These are phyloP conservation scores for Allium fistulosum DNA, from an alignment of 106 monocot species.

Conservation along the genomic window DNA sequence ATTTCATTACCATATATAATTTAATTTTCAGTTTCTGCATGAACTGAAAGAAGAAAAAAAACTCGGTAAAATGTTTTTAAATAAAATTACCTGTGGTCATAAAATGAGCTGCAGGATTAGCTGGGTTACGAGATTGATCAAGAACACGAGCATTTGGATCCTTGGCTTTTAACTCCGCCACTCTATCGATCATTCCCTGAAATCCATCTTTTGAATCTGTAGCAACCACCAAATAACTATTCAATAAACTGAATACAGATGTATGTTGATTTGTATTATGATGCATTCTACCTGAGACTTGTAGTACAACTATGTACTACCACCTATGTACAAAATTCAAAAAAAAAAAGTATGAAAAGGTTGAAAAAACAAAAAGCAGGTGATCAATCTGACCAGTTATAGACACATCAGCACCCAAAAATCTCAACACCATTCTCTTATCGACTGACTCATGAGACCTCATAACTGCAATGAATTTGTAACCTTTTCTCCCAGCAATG, in stretches of 20 bases:
- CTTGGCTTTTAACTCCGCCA: constrained; percentile 36
- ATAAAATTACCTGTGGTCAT: constrained; percentile 25
- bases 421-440: constrained; percentile 53
- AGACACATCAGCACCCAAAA: constrained; percentile 59
- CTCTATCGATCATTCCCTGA: constrained; percentile 36
- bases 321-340: no score
- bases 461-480: constrained; percentile 68
- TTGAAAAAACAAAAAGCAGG: no score
- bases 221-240: neutral
- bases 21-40: no score
- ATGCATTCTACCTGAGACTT: no score
- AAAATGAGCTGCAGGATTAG: constrained; percentile 62
- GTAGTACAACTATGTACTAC: no score
- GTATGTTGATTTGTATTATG: no score
- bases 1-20: no score
- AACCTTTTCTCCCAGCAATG: constrained; percentile 61
- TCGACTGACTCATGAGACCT: constrained; percentile 52
- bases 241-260: no score
- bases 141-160: constrained; percentile 42
- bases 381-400: constrained; percentile 33
- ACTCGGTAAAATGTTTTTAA: no score
- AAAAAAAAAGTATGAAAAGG: no score
- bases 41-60: no score
- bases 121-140: constrained; percentile 59
- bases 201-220: constrained; percentile 47